Evolutionary conservation across 768 basidiomycete species (phyloP).

Genomic region (Collybiopsis luxurians): DNA sequence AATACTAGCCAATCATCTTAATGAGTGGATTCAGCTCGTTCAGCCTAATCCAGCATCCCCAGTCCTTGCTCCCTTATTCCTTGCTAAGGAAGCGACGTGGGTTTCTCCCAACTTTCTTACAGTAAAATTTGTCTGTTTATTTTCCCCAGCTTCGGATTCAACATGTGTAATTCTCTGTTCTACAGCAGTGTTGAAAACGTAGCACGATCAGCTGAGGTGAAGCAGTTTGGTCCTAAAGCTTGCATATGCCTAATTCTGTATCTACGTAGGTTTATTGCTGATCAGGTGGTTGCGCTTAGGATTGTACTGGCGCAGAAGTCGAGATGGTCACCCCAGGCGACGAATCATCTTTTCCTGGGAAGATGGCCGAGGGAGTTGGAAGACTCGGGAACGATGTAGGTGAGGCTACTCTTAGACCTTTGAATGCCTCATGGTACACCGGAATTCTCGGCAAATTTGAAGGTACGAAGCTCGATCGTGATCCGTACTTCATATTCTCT

Average conservation of each 20-base stretch:
- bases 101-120: not conserved
- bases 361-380: conserved; percentile 71
- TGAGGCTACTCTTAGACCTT: conserved; percentile 25
- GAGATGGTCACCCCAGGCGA: conserved; percentile 93
- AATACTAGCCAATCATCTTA: conserved; percentile 53
- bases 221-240: conserved; percentile 68
- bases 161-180: conserved; percentile 98
- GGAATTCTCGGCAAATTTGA: conserved; percentile 87
- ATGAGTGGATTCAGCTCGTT: conserved; percentile 47
- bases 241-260: conserved; percentile 42
- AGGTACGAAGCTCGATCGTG: conserved; percentile 31
- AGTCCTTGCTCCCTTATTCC: conserved; percentile 44
- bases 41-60: conserved; percentile 31
- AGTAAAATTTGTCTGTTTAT: no score
- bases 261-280: not conserved
- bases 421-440: conserved; percentile 73
- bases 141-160: conserved; percentile 65
- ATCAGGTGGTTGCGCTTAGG: conserved; percentile 35
- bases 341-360: conserved; percentile 71
- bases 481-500: not conserved
- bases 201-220: conserved; percentile 50
- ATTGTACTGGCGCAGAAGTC: conserved; percentile 80
- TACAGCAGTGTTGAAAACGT: conserved; percentile 76
- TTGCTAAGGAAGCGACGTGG: not conserved
- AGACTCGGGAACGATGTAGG: conserved; percentile 53